Percentiles rank a stretch among this genome's conserved stretches.
These are phyloP conservation scores for Backusella liffmaniae DNA, from an alignment of 192 early-diverging fungal genomes.

Conservation along the genomic window DNA sequence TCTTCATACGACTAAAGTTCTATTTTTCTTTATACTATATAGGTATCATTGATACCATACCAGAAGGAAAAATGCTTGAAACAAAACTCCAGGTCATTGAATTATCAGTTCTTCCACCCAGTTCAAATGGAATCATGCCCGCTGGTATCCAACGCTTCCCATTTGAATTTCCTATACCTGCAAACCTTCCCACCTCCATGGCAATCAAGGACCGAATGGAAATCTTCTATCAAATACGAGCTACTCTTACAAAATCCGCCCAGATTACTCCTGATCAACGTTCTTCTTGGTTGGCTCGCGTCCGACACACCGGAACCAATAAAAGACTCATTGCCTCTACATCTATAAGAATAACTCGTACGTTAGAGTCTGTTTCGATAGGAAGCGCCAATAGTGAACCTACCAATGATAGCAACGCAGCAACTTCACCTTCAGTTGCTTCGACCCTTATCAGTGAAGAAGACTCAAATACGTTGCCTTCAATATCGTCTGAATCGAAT, in stretches of 20 bases:
- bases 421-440: background rate
- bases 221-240: constrained; percentile 29
- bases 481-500: background rate
- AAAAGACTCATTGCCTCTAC: background rate
- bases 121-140: constrained; percentile 14
- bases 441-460: background rate
- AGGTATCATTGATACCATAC: constrained; percentile 5
- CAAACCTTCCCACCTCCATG: constrained; percentile 22
- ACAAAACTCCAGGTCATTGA: constrained; percentile 25
- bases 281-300: constrained; percentile 5
- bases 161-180: constrained; percentile 35
- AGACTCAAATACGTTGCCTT: background rate
- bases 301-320: background rate
- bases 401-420: background rate
- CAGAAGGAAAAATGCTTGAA: constrained; percentile 9
- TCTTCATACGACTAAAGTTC: background rate
- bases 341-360: constrained; percentile 15
- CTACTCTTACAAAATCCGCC: background rate
- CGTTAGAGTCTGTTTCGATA: constrained; percentile 7
- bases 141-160: constrained; percentile 28
- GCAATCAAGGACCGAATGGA: constrained; percentile 10
- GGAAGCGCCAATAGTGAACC: background rate
- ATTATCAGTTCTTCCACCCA: constrained; percentile 32
- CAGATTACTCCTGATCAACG: background rate
- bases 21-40: background rate